These are phyloP conservation scores for Piper betle DNA, from an alignment of 164 flowering plant genomes.

Conservation along the genomic window DNA sequence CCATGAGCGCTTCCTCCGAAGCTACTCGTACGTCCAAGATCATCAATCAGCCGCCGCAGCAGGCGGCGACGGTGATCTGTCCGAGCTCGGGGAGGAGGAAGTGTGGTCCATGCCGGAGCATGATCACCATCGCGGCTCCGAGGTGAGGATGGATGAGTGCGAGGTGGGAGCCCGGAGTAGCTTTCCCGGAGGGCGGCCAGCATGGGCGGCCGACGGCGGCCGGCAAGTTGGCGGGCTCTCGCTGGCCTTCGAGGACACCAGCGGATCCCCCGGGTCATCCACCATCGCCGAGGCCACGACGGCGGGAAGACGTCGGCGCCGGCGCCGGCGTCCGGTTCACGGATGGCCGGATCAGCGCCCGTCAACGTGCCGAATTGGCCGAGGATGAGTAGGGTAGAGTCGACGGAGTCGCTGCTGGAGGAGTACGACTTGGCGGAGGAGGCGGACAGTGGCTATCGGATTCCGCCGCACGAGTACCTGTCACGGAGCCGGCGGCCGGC, in stretches of 20 bases:
- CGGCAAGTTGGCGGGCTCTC: slow-evolving; percentile 62
- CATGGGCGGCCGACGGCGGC: slow-evolving; percentile 1
- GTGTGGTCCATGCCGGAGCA: slow-evolving; percentile 17
- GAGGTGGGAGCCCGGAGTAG: neutral
- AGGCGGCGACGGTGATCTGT: slow-evolving; percentile 7
- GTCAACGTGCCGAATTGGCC: slow-evolving; percentile 83
- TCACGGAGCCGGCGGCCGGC: slow-evolving; percentile 43
- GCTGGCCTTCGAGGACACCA: slow-evolving; percentile 46
- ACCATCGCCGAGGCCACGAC: slow-evolving; percentile 33
- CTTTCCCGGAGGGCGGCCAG: neutral
- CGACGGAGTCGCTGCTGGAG: slow-evolving; percentile 55
- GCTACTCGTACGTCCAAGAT: slow-evolving; percentile 4
- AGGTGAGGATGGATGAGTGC: slow-evolving; percentile 1
- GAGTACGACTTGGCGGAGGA: slow-evolving; percentile 30
- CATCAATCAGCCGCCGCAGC: too few species aligned
- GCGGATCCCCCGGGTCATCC: slow-evolving; percentile 36
- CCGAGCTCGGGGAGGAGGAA: slow-evolving; percentile 21
- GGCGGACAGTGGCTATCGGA: slow-evolving; percentile 34
- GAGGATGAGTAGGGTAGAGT: slow-evolving; percentile 53
- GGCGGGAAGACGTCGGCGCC: slow-evolving; percentile 3
- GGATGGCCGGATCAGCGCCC: slow-evolving; percentile 73
- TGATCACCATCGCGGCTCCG: slow-evolving; percentile 4
- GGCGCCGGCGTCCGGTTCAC: slow-evolving; percentile 18
- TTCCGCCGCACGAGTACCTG: slow-evolving; percentile 90
- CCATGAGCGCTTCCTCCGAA: slow-evolving; percentile 11